phyloP scores from a whole-genome alignment of 2,329 filamentous ascomycete species.

The Trichoderma atroviride region DNA sequence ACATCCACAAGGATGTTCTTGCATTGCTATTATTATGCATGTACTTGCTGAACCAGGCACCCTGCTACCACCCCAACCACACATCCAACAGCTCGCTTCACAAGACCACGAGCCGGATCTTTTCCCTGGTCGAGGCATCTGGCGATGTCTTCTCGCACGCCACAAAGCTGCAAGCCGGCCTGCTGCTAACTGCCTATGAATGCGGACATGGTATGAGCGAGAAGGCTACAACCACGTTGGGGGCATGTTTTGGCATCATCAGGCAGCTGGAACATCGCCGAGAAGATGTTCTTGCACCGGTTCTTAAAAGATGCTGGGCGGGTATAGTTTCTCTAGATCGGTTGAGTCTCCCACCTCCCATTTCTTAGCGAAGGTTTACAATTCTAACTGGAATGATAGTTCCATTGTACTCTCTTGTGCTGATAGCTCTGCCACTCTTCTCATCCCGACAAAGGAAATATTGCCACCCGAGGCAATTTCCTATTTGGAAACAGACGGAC shows the following conservation, averaged over 20 bases:
- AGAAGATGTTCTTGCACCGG: not conserved
- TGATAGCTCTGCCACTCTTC: not conserved
- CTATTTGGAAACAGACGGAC: not conserved
- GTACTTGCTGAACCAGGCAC: conserved; percentile 4
- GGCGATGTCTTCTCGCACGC: not conserved
- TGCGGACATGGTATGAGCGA: conserved; percentile 14
- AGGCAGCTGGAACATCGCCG: not conserved
- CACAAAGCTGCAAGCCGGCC: conserved; percentile 11
- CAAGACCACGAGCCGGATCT: conserved; percentile 4
- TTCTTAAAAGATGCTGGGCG: conserved; percentile 1
- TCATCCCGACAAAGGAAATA: not conserved
- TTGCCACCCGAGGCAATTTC: not conserved
- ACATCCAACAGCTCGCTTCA: conserved; percentile 1
- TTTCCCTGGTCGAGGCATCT: not conserved
- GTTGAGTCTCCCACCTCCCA: not conserved
- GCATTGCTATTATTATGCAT: conserved; percentile 19
- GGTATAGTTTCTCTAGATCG: conserved; percentile 18
- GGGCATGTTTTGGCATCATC: conserved; percentile 11
- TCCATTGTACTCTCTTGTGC: conserved; percentile 6
- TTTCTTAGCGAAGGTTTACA: not conserved
- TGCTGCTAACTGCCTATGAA: conserved; percentile 13
- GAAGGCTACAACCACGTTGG: conserved; percentile 10
- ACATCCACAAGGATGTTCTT: not conserved
- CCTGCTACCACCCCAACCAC: conserved; percentile 18
- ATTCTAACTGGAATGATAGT: not conserved